These are phyloP conservation scores for Inga oerstediana DNA, from an alignment of 306 rosid genomes.

Conservation along the genomic window DNA sequence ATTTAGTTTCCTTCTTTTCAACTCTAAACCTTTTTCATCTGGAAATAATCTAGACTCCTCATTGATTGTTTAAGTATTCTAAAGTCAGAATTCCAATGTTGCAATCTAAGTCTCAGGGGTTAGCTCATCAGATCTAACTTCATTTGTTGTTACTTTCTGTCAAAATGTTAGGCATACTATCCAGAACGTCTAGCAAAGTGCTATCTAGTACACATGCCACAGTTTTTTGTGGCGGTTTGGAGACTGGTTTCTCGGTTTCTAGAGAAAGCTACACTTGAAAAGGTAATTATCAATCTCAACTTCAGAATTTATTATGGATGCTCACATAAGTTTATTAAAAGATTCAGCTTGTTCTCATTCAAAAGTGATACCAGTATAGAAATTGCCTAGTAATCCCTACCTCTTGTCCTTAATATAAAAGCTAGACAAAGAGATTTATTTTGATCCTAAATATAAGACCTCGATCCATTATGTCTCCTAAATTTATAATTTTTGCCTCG, in stretches of 20 bases:
- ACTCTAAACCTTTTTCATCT: neutral
- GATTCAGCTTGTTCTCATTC: neutral
- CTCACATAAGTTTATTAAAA: no score
- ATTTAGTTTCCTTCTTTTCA: neutral
- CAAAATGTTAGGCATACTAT: constrained; percentile 72
- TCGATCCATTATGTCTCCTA: no score
- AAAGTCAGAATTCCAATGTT: neutral
- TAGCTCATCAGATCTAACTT: neutral
- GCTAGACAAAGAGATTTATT: no score
- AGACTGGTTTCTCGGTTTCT: constrained; percentile 83
- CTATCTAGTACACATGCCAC: constrained; percentile 78
- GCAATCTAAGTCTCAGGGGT: neutral
- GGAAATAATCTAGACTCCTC: neutral
- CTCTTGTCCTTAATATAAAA: neutral
- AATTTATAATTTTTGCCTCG: no score
- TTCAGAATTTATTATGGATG: neutral
- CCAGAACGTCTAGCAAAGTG: constrained; percentile 87
- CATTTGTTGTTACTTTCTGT: neutral
- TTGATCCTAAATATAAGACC: no score
- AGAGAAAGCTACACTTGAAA: constrained; percentile 85
- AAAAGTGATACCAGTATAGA: neutral
- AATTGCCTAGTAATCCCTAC: neutral
- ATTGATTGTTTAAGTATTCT: neutral
- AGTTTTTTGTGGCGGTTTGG: constrained; percentile 92
- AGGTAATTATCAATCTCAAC: constrained; percentile 49